Base-by-base conservation (phyloP, 345 rosid species). In the Syzygium oleosum region DNA sequence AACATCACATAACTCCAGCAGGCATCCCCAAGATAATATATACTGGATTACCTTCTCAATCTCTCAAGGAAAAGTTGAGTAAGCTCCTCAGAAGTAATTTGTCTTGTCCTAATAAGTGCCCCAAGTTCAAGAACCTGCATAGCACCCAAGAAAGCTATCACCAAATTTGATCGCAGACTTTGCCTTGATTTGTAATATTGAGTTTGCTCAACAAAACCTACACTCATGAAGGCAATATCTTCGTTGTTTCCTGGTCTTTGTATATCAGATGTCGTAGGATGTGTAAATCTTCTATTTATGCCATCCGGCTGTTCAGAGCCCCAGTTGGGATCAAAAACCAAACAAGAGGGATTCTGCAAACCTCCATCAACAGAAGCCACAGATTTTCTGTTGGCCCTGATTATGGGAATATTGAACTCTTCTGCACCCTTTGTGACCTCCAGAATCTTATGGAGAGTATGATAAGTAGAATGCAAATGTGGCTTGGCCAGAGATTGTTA, bases 151-250 rank as follows among this genome's bases (percentile, higher is more conserved):
- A 73, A 73, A 34, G 86, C 14, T 31, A 41, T 29, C 86, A 31
- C 86, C 65, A 54, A 51, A 85, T 41, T 51, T 13, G 8, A 63
- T 22, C 25, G 51, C 78, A 73, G 84, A 53, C 43, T 85, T 31
- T 52, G 61, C 11, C 49, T 41, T 16, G n/a, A 41, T 34, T 41
- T 77, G 41, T 49, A 22, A 68, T 9, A 56, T 56, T 22, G 43
- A 29, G 41, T 54, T 25, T 53, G 34, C 23, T 11, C 16, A 21
- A 54, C 34, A 87, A 87, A 52, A 87, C 93, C 92, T 91, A 95
- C 96, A 86, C 92, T 95, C 99, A 95, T 93, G 88, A 95, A 97
- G 61, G 98, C 98, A 53, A 97, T 91, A 92, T 95, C 96, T 89
- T 95, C 94, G 12, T 97, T 94, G 86, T 85, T 87, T 55, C 59